phyloP scores from a whole-genome alignment of 2,329 filamentous ascomycete genomes.

The Ophiostoma ips region DNA sequence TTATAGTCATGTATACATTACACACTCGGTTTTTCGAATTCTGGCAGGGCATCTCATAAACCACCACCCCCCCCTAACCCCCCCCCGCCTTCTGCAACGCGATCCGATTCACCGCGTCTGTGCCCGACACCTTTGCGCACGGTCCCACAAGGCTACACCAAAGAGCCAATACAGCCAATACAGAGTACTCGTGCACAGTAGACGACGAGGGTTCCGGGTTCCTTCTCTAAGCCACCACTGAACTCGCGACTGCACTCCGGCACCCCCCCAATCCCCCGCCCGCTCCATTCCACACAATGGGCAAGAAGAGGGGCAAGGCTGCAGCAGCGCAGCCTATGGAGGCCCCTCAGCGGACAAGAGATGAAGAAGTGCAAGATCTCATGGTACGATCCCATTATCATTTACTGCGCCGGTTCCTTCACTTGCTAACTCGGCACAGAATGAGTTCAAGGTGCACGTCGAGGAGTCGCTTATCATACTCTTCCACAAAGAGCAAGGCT shows the following conservation, averaged over 20 bases:
- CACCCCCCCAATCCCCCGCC: no score
- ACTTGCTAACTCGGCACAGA: conserved; percentile 26
- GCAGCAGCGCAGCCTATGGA: neutral
- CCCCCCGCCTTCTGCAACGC: no score
- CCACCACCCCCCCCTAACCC: no score
- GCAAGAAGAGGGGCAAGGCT: neutral
- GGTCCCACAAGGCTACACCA: no score
- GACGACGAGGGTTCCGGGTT: no score
- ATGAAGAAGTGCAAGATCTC: conserved; percentile 1
- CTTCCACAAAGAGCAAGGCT: conserved; percentile 57
- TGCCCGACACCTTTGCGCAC: no score
- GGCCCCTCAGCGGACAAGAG: neutral
- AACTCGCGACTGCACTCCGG: no score
- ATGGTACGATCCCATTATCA: neutral
- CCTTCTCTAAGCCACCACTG: no score
- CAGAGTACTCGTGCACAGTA: no score
- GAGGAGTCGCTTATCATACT: conserved; percentile 67
- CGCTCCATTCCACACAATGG: no score
- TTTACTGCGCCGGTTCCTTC: neutral
- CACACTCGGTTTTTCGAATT: neutral
- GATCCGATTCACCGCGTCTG: no score
- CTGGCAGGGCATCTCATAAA: neutral
- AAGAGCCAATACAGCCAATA: no score
- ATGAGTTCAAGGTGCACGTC: conserved; percentile 58
- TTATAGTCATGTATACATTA: neutral